These are phyloP conservation scores for Prorocentrum cordatum DNA, from an alignment of 169 alveolate genomes.

Conservation along the genomic window DNA sequence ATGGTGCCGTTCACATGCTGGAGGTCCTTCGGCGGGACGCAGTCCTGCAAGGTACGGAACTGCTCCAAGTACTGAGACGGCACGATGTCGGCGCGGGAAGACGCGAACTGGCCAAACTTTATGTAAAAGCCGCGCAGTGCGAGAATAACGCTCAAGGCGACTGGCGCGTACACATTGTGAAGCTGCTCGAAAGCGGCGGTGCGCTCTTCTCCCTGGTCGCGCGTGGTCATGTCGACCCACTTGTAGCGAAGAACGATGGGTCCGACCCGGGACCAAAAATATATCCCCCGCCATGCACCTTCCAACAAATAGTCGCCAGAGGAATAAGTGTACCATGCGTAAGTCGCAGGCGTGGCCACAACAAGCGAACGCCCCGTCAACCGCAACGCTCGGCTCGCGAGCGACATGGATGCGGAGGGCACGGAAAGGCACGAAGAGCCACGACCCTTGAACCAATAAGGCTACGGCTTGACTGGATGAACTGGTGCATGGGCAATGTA, in stretches of 20 bases:
- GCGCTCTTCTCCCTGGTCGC: background rate
- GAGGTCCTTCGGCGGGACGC: too few relatives aligned
- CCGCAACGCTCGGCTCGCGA: too few relatives aligned
- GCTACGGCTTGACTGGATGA: too few relatives aligned
- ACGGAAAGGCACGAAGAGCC: too few relatives aligned
- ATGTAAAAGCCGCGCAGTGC: background rate
- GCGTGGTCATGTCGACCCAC: background rate
- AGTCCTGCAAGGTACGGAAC: background rate
- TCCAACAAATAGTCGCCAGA: too few relatives aligned
- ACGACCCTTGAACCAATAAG: too few relatives aligned
- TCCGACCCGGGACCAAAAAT: background rate
- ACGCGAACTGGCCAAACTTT: background rate
- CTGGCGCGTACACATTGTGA: background rate
- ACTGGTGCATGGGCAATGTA: too few relatives aligned
- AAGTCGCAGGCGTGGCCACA: too few relatives aligned
- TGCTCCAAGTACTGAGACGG: background rate
- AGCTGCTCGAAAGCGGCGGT: background rate
- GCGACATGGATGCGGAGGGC: too few relatives aligned
- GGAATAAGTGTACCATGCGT: too few relatives aligned
- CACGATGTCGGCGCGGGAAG: background rate
- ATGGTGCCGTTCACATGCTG: background rate
- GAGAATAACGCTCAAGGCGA: background rate
- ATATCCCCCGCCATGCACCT: background rate
- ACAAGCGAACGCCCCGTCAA: too few relatives aligned
- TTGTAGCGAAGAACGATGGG: background rate